phyloP scores from a whole-genome alignment of 2,329 filamentous ascomycete species.

The Dactylellina sp. region DNA sequence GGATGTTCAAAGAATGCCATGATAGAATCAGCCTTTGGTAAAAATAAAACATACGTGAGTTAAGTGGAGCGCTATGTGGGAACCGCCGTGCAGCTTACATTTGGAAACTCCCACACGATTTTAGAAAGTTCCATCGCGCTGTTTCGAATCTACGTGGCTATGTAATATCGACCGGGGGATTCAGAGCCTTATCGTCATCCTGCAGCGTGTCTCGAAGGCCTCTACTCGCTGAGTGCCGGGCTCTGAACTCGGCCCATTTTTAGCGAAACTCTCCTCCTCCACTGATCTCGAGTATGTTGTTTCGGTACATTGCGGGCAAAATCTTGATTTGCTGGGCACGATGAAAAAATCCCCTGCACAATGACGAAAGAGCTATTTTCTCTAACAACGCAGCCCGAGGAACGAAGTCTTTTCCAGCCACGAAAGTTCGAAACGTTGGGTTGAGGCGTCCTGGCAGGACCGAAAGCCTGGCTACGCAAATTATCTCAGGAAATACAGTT shows the following conservation, averaged over 20 bases:
- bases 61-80: conserved; percentile 12
- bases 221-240: background rate
- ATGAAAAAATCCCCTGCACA: conserved; percentile 39
- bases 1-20: conserved; percentile 27
- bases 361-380: conserved; percentile 44
- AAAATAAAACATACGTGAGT: background rate
- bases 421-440: conserved; percentile 11
- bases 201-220: conserved; percentile 28
- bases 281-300: conserved; percentile 20
- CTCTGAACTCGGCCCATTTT: conserved; percentile 28
- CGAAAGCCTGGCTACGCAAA: background rate
- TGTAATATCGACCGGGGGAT: conserved; percentile 26
- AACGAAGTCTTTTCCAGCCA: conserved; percentile 20
- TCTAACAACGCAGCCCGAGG: background rate
- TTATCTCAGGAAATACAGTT: conserved; percentile 24
- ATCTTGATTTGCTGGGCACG: conserved; percentile 54
- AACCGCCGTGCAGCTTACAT: conserved; percentile 1
- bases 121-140: background rate
- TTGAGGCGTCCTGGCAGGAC: conserved; percentile 14
- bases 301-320: conserved; percentile 55
- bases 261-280: conserved; percentile 5
- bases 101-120: conserved; percentile 5
- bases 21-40: conserved; percentile 2
- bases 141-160: conserved; percentile 38
- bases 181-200: conserved; percentile 45